Conservation (phyloP, 495 filamentous ascomycete genomes). For the Lasiosphaeriaceae sp. region DNA sequence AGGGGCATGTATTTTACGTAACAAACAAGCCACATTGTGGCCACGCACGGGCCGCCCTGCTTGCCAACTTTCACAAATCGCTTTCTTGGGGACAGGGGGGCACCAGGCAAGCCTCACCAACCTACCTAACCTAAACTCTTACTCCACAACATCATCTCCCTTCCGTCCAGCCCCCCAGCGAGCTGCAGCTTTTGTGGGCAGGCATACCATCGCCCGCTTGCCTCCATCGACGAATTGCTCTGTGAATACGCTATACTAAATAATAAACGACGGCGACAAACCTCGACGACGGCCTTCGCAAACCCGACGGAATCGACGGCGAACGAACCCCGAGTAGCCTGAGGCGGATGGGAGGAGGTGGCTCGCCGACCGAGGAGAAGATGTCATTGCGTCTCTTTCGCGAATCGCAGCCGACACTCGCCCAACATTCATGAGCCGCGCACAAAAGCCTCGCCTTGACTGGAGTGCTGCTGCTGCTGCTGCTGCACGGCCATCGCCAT, state of each 20-base stretch:
- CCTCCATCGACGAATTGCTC: not conserved
- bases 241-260: not conserved
- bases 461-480: slow-evolving; percentile 18
- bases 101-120: not conserved
- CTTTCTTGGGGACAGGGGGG: not conserved
- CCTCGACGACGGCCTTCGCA: not conserved
- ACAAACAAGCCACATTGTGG: not conserved
- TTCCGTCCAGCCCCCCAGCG: not conserved
- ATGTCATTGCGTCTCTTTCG: slow-evolving; percentile 9
- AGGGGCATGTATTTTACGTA: not conserved
- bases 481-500: slow-evolving; percentile 10
- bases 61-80: not conserved
- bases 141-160: not conserved
- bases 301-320: not conserved
- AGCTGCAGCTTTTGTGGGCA: not conserved
- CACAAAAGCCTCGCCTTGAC: slow-evolving; percentile 14
- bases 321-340: not conserved
- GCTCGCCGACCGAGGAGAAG: not conserved
- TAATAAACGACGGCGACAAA: not conserved
- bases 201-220: not conserved
- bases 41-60: not conserved
- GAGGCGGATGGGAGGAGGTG: not conserved
- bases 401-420: slow-evolving; percentile 10
- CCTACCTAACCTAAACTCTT: not conserved
- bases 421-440: slow-evolving; percentile 24